Base-by-base conservation (phyloP, 768 basidiomycete species). In the Auriculariales sp. region DNA sequence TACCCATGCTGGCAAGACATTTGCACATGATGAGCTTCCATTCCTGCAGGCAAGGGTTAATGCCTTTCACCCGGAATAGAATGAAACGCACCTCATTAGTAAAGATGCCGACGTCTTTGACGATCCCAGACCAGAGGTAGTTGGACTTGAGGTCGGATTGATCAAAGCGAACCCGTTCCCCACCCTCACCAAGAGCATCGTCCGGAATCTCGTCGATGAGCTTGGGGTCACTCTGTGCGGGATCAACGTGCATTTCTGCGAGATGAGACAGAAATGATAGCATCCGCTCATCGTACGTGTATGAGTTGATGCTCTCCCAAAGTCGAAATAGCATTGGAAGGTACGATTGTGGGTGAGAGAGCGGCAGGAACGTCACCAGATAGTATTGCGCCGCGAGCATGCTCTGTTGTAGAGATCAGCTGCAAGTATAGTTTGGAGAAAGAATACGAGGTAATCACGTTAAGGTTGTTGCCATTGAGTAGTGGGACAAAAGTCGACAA, bases 11-110 rank as follows among this genome's bases (percentile, higher is more conserved):
- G 6, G 79, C 74, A 49, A 94, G 69, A 59, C 85, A 87, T 67
- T 90, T 91, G 59, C 81, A 84, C 85, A 93, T 91, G 56, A 94
- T 67, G 52, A 82, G 73, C 55, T 79, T 76, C 78, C 87, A 93
- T 59, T 93, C 81, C 56, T 44, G 12, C 5, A 25, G 6, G 22
- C 17, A 7, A n/a, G n/a, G n/a, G n/a, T n/a, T n/a, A n/a, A n/a
- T n/a, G n/a, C n/a, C n/a, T n/a, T n/a, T n/a, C n/a, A n/a, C n/a
- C n/a, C n/a, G n/a, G n/a, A n/a, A n/a, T n/a, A n/a, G n/a, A n/a
- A n/a, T n/a, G n/a, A n/a, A n/a, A n/a, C 9, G 39, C 39, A 44
- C 39, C 17, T 81, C 73, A 54, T 89, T 81, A 42, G 79, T 79
- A 62, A 83, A 87, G 47, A 94, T 74, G 19, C 91, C 91, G 27